Evolutionary conservation across 768 basidiomycete genomes (phyloP).

Genomic region (Termitomyces sp.): DNA sequence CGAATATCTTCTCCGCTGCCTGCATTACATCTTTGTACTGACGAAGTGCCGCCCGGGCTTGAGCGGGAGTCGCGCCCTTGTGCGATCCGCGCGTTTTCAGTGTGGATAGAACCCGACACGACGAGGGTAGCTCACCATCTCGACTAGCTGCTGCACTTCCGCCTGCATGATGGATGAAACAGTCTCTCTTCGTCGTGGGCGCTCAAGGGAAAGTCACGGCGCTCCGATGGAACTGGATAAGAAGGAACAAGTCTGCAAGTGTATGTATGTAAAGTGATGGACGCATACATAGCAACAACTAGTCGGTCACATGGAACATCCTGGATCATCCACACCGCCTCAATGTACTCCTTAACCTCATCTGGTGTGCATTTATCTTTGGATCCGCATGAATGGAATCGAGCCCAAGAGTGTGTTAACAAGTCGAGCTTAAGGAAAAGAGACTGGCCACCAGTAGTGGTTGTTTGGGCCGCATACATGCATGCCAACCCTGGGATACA

Average conservation of each 20-base stretch:
- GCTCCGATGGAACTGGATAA: background rate
- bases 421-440: background rate
- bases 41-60: constrained; percentile 79
- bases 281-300: background rate
- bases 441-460: too few relatives aligned
- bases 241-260: background rate
- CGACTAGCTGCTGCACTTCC: constrained; percentile 55
- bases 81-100: background rate
- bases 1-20: constrained; percentile 81
- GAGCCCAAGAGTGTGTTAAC: background rate
- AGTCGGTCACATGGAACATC: background rate
- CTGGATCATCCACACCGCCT: background rate
- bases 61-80: constrained; percentile 76
- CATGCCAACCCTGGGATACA: background rate
- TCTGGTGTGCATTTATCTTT: background rate
- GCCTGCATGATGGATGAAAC: constrained; percentile 32
- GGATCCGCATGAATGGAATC: background rate
- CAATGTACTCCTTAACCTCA: background rate
- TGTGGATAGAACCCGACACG: background rate
- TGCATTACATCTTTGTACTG: constrained; percentile 88
- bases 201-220: background rate
- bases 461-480: background rate
- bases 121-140: constrained; percentile 26
- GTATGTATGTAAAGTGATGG: background rate
- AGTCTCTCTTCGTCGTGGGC: background rate